Evolutionary conservation across 2,329 filamentous ascomycete species (phyloP), one percentile per base, ranked within the genome.

Genomic region (Teratosphaeria pseudoeucalypti): DNA sequence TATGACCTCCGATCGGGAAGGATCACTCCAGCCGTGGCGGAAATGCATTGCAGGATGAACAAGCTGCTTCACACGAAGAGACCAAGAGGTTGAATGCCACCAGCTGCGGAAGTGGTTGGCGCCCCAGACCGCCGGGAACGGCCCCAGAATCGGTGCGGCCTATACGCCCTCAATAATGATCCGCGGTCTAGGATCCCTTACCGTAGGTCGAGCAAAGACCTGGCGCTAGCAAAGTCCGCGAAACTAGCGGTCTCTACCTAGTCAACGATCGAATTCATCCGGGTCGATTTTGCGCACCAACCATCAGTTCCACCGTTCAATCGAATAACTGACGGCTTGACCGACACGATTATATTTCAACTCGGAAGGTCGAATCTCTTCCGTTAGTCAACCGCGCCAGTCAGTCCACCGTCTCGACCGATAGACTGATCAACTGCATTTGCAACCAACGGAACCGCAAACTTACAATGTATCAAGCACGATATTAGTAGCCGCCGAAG

Each of bases 401-500:
- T 32, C 29, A 32, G 29, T 32, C 29, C 4, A 32, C 29, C 29
- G 29, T 32, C 29, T 32, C 29, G 7, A 32, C 29, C 29, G 29
- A 32, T 32, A 3, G 3, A 2, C 29, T 32, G 29, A 7, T 7
- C 29, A 32, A 32, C 29, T 32, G 29, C 29, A 32, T 32, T 32
- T 32, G 29, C 29, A 32, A 5, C 29, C 0, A 7, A 32, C 1
- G 29, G 29, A 7, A 32, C 29, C 29, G 7, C 37, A 43, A n/a
- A 43, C 37, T 43, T n/a, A 43, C 37, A 67, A 32, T 29, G 66
- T 34, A 49, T 68, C 66, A 16, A 68, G 57, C n/a, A 61, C 54
- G 23, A 63, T 56, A 32, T 63, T 63, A 3, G 59, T 12, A 11
- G 59, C 61, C 16, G 61, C 61, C n/a, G 57, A 61, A 27, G 57